Evolutionary conservation across 2,329 filamentous ascomycete genomes (phyloP), one percentile per base, ranked within the genome.

Genomic region (Xylariaceae sp.): DNA sequence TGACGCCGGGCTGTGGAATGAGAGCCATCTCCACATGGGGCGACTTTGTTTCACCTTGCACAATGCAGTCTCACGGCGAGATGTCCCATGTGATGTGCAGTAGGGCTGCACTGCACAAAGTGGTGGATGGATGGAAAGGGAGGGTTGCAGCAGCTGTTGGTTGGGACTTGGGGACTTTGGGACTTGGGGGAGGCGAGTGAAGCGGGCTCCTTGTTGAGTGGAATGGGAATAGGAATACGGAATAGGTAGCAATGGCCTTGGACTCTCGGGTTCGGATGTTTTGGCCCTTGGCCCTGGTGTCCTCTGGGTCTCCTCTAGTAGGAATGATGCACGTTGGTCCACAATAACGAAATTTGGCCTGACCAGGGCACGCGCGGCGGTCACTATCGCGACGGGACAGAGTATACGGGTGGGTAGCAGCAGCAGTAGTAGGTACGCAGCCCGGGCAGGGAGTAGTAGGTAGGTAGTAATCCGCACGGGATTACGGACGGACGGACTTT

Each of bases 11-110:
- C 35, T 70, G 69, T 50, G 67, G 67, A 63, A 63, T 65, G 62
- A 71, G 65, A 52, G 69, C 67, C 69, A 71, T 71, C 63, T 63
- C 65, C 64, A 56, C 65, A 61, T 54, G 53, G 37, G 58, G 42
- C 53, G 53, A 52, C 34, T 57, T 34, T 58, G 48, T 51, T 45
- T 60, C 45, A 59, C 58, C 51, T 56, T 30, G 23, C 23, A 30
- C 23, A 30, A 30, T 30, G 23, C 23, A 55, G 47, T 53, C 35
- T 56, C 56, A 52, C 57, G 37, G 48, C 39, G 39, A 60, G 55
- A 56, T 58, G 55, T 59, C 63, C 61, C 23, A 30, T 30, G 23
- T 30, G 23, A 64, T 63, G 44, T 48, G 61, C 56, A 55, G 53
- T 49, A 52, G 56, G 35, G 53, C 55, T 55, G 59, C 59, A 5